Evolutionary conservation across 345 rosid genomes (phyloP).

Genomic region (thale cress (Arabidopsis thaliana)): DNA sequence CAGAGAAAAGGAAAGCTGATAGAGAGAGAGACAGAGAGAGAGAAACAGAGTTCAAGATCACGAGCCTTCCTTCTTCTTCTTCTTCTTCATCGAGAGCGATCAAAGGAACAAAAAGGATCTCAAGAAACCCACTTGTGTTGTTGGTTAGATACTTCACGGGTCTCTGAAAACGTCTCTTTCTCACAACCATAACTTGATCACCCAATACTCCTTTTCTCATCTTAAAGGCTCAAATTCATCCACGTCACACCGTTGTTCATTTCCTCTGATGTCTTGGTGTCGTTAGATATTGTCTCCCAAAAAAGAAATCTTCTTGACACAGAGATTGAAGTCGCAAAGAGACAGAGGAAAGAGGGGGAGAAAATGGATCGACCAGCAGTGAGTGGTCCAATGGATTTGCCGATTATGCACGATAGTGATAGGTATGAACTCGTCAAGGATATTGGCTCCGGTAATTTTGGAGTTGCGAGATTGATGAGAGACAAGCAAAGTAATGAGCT

Average conservation of each 20-base stretch:
- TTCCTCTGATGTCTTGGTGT: constrained; percentile 7
- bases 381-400: constrained; percentile 81
- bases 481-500: constrained; percentile 86
- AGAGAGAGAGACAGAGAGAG: constrained; percentile 8
- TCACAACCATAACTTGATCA: constrained; percentile 30
- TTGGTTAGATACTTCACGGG: constrained; percentile 49
- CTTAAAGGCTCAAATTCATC: constrained; percentile 30
- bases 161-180: constrained; percentile 39
- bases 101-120: constrained; percentile 36
- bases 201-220: constrained; percentile 7
- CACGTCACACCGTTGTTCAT: constrained; percentile 19
- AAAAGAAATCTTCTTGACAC: not conserved
- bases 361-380: constrained; percentile 76
- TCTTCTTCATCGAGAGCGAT: constrained; percentile 7
- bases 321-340: not conserved
- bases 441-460: constrained; percentile 89
- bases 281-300: constrained; percentile 26
- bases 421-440: constrained; percentile 79
- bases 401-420: constrained; percentile 50
- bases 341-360: constrained; percentile 1
- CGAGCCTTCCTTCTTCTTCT: constrained; percentile 19
- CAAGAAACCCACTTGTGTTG: constrained; percentile 50
- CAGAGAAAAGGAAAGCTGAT: not conserved
- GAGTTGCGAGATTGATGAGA: constrained; percentile 83
- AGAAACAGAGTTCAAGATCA: constrained; percentile 26